Percentiles rank a stretch among this genome's conserved stretches.
Evolutionary conservation across 2,329 filamentous ascomycete species (phyloP).

Genomic region (Colletotrichum horii): DNA sequence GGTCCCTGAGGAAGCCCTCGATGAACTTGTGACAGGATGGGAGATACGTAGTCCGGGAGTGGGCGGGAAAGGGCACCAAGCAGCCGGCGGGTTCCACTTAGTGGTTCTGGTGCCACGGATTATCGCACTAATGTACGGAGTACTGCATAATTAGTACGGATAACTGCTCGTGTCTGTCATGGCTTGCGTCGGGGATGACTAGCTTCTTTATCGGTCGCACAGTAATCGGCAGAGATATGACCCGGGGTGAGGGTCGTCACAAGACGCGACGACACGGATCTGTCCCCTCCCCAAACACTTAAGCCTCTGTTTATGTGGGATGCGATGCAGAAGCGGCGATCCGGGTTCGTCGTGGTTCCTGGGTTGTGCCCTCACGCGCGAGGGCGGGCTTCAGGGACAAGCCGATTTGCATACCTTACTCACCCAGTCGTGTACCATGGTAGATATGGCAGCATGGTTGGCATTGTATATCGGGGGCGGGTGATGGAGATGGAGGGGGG

Average conservation of each 20-base stretch:
- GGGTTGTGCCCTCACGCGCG: neutral
- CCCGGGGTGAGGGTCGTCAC: neutral
- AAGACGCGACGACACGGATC: neutral
- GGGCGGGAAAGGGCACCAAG: neutral
- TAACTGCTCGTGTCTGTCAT: neutral
- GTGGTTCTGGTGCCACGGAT: neutral
- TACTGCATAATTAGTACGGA: neutral
- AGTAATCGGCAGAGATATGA: neutral
- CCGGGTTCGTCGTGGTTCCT: neutral
- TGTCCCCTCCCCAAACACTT: slow-evolving; percentile 1
- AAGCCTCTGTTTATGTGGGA: slow-evolving; percentile 1
- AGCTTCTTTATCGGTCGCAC: neutral
- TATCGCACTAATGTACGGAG: neutral
- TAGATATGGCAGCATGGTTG: neutral
- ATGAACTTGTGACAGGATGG: neutral
- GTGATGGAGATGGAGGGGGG: neutral
- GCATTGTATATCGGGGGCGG: neutral
- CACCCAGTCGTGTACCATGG: neutral
- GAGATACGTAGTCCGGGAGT: neutral
- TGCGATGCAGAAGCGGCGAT: slow-evolving; percentile 11
- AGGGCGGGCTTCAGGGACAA: neutral
- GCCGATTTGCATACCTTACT: neutral
- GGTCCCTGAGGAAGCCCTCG: neutral
- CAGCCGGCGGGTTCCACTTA: neutral
- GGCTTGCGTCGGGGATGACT: neutral